phyloP scores from a whole-genome alignment of 176 grass and related monocot genomes.

The Themeda triandra region DNA sequence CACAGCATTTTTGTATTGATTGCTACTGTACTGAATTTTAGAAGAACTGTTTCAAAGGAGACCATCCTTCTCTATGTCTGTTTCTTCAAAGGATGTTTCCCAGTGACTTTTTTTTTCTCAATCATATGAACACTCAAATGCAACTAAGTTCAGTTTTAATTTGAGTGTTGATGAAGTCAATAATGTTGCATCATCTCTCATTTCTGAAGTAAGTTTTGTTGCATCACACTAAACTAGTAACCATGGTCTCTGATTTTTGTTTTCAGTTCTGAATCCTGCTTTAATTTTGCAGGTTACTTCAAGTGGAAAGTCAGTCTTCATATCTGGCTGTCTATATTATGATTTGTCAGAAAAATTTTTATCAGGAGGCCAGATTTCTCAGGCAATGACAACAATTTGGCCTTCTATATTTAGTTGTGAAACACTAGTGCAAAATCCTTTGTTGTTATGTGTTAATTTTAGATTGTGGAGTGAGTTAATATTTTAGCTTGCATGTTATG shows the following conservation, averaged over 20 bases:
- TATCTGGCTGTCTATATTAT: conserved; percentile 70
- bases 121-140: conserved; percentile 15
- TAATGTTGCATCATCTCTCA: conserved; percentile 49
- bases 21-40: conserved; percentile 53
- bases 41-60: conserved; percentile 57
- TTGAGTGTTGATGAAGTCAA: conserved; percentile 45
- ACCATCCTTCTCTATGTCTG: conserved; percentile 46
- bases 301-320: conserved; percentile 43
- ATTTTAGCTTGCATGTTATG: conserved; percentile 3
- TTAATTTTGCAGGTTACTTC: conserved; percentile 47
- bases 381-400: conserved; percentile 44
- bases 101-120: conserved; percentile 37
- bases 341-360: conserved; percentile 72
- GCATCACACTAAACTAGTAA: neutral
- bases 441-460: neutral
- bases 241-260: neutral
- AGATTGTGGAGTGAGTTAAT: neutral
- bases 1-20: conserved; percentile 43
- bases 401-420: neutral
- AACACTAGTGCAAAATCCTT: neutral
- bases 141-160: conserved; percentile 36
- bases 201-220: conserved; percentile 61
- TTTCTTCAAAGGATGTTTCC: conserved; percentile 62
- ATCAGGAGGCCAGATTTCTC: conserved; percentile 45
- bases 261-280: neutral